Evolutionary conservation across 352 stramenopile genomes (phyloP).

Genomic region (Pythium coloratum): DNA sequence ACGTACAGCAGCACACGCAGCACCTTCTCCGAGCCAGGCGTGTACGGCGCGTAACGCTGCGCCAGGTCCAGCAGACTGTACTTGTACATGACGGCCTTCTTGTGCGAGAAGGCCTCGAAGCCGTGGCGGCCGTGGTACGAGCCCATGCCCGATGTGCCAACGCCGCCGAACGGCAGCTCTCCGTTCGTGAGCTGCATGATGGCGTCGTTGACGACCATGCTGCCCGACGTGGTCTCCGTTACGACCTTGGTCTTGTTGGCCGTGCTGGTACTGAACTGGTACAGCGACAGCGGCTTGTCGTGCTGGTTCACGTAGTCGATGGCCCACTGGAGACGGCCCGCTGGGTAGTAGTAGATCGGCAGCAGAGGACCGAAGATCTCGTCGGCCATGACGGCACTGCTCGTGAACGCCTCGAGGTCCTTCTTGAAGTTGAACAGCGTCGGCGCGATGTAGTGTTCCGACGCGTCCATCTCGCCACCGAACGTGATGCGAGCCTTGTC

Average conservation of each 20-base stretch:
- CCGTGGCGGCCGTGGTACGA: not conserved
- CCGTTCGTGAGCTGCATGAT: conserved; percentile 35
- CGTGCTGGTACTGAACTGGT: conserved; percentile 28
- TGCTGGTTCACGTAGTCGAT: conserved; percentile 30
- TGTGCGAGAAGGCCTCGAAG: not conserved
- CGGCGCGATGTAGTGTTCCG: conserved; percentile 80
- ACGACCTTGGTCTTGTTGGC: conserved; percentile 23
- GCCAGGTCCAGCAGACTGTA: not conserved
- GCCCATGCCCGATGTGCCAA: conserved; percentile 18
- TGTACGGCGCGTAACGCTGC: conserved; percentile 1
- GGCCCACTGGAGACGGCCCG: conserved; percentile 27
- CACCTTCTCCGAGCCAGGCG: conserved; percentile 34
- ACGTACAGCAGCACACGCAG: conserved; percentile 46
- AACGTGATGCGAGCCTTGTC: conserved; percentile 53
- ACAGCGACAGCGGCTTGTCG: conserved; percentile 34
- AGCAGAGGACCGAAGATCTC: conserved; percentile 97
- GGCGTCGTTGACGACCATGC: conserved; percentile 34
- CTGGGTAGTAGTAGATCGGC: conserved; percentile 84
- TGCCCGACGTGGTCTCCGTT: conserved; percentile 31
- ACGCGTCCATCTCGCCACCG: conserved; percentile 60
- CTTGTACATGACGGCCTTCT: not conserved
- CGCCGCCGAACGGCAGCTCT: conserved; percentile 35
- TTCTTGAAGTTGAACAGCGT: conserved; percentile 89
- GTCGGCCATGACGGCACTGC: conserved; percentile 81
- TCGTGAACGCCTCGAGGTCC: conserved; percentile 44